phyloP scores from a whole-genome alignment of 441 rosid species.

The Croton laevigatus region DNA sequence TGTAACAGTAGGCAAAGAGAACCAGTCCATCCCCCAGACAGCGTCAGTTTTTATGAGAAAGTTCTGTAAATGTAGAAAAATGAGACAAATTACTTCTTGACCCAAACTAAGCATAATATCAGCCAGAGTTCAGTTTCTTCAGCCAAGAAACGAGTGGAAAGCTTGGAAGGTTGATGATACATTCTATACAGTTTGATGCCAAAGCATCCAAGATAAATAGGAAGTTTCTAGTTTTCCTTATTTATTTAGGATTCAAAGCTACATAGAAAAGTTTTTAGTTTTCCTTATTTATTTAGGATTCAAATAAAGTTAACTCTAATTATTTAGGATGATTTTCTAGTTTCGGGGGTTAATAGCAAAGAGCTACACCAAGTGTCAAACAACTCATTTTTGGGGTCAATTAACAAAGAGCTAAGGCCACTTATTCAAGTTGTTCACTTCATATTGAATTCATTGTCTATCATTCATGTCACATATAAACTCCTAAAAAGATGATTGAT shows the following conservation, averaged over 20 bases:
- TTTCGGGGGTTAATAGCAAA: no score
- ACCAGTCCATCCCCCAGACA: slow-evolving; percentile 80
- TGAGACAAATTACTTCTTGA: not conserved
- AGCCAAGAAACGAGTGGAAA: not conserved
- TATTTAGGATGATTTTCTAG: no score
- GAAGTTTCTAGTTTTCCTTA: no score
- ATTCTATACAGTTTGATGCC: not conserved
- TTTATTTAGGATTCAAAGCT: no score
- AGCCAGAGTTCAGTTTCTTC: not conserved
- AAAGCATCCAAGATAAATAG: not conserved
- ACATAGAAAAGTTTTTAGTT: no score
- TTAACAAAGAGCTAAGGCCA: not conserved
- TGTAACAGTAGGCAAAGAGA: slow-evolving; percentile 48
- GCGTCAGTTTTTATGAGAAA: slow-evolving; percentile 22
- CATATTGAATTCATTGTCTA: not conserved
- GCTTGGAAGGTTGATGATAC: not conserved
- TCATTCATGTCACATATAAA: not conserved
- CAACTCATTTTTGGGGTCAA: not conserved
- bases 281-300: no score
- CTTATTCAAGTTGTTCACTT: not conserved
- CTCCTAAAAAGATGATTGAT: not conserved
- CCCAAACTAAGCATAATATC: not conserved
- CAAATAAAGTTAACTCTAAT: no score
- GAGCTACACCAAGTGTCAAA: not conserved
- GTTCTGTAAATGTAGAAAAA: slow-evolving; percentile 29